Evolutionary conservation across 257 asterid genomes (phyloP).

Genomic region (Scutellaria minor): DNA sequence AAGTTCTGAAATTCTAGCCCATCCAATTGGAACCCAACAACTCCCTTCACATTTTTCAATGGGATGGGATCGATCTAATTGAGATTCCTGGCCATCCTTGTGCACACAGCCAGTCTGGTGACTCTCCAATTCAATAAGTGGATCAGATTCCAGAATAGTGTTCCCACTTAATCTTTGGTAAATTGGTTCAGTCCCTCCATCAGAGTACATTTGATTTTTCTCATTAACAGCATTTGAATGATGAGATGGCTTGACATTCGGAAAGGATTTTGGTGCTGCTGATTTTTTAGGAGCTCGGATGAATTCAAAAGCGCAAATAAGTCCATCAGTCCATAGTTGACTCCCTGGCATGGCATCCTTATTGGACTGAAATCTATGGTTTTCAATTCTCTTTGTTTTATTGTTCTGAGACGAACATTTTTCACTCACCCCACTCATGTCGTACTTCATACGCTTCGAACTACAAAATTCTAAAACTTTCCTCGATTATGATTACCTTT

Average conservation of each 20-base stretch:
- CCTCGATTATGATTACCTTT: constrained; percentile 17
- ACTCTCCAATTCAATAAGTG: constrained; percentile 47
- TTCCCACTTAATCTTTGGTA: constrained; percentile 36
- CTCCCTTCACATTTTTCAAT: constrained; percentile 54
- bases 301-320: constrained; percentile 90
- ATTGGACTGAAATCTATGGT: constrained; percentile 48
- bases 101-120: constrained; percentile 36
- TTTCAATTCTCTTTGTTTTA: constrained; percentile 53
- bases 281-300: constrained; percentile 57
- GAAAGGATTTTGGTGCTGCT: constrained; percentile 43
- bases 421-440: constrained; percentile 49
- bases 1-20: constrained; percentile 83
- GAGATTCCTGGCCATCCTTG: constrained; percentile 46
- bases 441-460: constrained; percentile 31
- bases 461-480: constrained; percentile 10
- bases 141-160: constrained; percentile 43
- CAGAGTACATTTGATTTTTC: constrained; percentile 38
- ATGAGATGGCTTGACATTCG: constrained; percentile 42
- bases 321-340: constrained; percentile 88
- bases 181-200: constrained; percentile 39
- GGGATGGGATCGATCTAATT: constrained; percentile 31
- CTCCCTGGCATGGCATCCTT: constrained; percentile 63
- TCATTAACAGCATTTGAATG: constrained; percentile 33
- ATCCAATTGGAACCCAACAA: constrained; percentile 89
- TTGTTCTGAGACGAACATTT: constrained; percentile 46